phyloP scores from a whole-genome alignment of 495 filamentous ascomycete species.

The Opeltia flavorubescens region DNA sequence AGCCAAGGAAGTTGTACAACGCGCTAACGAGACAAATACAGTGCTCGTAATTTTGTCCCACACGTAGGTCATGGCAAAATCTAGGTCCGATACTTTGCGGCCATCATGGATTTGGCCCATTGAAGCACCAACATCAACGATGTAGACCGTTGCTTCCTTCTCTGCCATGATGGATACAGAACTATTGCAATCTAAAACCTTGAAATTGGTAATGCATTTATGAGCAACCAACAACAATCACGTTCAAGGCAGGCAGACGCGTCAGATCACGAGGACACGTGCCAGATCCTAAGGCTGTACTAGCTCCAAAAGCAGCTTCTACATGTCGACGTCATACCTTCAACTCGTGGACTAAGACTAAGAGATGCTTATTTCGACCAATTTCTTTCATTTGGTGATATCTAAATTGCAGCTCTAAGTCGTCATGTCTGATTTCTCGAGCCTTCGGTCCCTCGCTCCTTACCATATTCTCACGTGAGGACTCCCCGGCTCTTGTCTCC shows the following conservation, averaged over 20 bases:
- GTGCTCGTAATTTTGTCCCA: slow-evolving; percentile 91
- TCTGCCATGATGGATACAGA: slow-evolving; percentile 77
- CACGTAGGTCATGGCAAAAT: slow-evolving; percentile 83
- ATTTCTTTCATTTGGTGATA: no score
- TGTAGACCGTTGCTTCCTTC: slow-evolving; percentile 87
- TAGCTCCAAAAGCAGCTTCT: no score
- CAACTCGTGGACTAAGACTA: no score
- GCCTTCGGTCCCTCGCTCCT: slow-evolving; percentile 46
- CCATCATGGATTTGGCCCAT: slow-evolving; percentile 66
- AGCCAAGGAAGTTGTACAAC: slow-evolving; percentile 1
- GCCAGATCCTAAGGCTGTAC: no score
- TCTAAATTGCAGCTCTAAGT: no score
- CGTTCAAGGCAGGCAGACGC: no score
- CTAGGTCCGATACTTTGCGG: slow-evolving; percentile 67
- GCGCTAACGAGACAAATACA: slow-evolving; percentile 23
- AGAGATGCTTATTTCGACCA: no score
- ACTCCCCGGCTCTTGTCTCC: background rate
- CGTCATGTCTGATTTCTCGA: slow-evolving; percentile 30
- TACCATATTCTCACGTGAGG: slow-evolving; percentile 66
- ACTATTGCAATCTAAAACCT: no score
- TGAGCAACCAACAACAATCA: no score
- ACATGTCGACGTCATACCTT: no score
- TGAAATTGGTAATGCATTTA: no score
- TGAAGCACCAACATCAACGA: slow-evolving; percentile 72
- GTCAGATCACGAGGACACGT: no score